Base-by-base conservation (phyloP, 208 protist genomes). In the Kentomonas sorsogonicus region DNA sequence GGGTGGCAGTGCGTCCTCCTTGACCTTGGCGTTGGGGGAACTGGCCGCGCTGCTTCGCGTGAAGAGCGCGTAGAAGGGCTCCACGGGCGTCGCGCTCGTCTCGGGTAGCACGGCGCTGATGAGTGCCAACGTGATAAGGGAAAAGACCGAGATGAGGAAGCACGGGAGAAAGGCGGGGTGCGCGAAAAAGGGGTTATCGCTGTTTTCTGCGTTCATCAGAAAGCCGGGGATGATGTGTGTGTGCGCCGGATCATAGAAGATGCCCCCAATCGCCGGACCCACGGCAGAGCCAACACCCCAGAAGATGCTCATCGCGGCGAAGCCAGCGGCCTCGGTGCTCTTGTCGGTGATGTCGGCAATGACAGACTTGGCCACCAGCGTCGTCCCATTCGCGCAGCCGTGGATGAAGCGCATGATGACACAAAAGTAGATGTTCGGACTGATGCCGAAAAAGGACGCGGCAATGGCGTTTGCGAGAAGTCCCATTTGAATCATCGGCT, bases 281-380 rank as follows among this genome's bases (percentile, higher is more conserved):
- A 86, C 47, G 18, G 88, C 55, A 41, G 72, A 78, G 26, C 83
- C 79, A 20, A 86, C 65, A 1, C 72, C 79, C 60, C 69, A 83
- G 22, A 75, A 73, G 65, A 98, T 95, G 63, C 93, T 98, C 18
- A 99, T 96, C 33, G 98, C 96, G 15, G 94, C 90, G 72, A 99
- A 99, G 40, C 96, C 95, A 53, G 74, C 64, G 7, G 77, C 76
- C 60, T 83, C 77, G 33, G 74, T 86, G 1, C 77, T 84, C 53
- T 72, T 76, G 53, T 91, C 79, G 11, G 82, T 79, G 65, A 88
- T 87, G 44, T 88, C 83, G 1, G 83, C 83, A 44, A 88, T 72
- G 23, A 86, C 69, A 23, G 79, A 88, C 60, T 91, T 91, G 27
- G 79, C 79, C 16, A 91, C 75, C 25, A 91, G 66, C 31, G 86